Evolutionary conservation across 306 rosid species (phyloP).

Genomic region (Lathyrus aphaca): DNA sequence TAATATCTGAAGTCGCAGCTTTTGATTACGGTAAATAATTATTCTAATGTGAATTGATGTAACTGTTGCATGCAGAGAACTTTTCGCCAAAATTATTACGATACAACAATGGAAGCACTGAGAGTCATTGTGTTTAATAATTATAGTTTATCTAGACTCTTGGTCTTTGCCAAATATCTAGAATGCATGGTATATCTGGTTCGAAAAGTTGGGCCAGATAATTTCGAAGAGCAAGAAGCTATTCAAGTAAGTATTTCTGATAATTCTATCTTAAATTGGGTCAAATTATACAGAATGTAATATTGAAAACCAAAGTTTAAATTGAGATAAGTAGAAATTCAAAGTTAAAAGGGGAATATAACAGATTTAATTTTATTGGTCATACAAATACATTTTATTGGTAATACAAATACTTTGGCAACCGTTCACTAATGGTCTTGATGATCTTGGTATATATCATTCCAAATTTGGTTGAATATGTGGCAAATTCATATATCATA

Average conservation of each 20-base stretch:
- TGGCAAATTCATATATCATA: neutral
- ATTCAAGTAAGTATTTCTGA: constrained; percentile 26
- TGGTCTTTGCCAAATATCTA: constrained; percentile 24
- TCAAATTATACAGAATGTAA: neutral
- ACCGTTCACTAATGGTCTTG: neutral
- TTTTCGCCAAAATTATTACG: constrained; percentile 14
- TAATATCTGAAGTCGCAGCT: constrained; percentile 9
- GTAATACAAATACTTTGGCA: neutral
- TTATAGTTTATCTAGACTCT: neutral
- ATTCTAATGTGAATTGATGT: neutral
- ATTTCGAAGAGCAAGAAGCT: constrained; percentile 14
- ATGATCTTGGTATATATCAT: constrained; percentile 11
- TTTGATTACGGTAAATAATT: constrained; percentile 1
- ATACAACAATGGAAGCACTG: constrained; percentile 26
- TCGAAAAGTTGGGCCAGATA: neutral
- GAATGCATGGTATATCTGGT: constrained; percentile 31
- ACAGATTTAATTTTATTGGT: neutral
- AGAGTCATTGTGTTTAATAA: neutral
- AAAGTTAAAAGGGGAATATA: neutral
- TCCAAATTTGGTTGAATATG: neutral
- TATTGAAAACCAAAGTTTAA: neutral
- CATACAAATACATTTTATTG: neutral
- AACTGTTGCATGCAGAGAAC: constrained; percentile 23
- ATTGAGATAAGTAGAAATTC: constrained; percentile 4
- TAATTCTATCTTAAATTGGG: constrained; percentile 3